Percentiles rank a stretch among this genome's conserved stretches.
These are phyloP conservation scores for Sugiyamaella floridensis DNA, from an alignment of 805 yeast genomes.

Conservation along the genomic window DNA sequence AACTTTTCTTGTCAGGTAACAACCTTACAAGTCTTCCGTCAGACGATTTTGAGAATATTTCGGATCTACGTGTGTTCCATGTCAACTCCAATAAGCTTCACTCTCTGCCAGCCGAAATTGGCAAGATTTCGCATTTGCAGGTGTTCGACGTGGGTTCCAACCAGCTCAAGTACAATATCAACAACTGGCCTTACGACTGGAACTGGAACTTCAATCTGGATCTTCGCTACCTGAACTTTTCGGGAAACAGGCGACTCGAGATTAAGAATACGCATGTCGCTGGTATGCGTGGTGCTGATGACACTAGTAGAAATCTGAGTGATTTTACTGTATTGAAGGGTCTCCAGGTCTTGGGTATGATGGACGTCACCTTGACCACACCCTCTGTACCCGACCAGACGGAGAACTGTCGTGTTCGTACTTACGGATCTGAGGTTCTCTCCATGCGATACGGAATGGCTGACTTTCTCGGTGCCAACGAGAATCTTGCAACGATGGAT, in stretches of 20 bases:
- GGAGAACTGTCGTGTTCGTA: constrained; percentile 75
- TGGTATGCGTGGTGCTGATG: constrained; percentile 13
- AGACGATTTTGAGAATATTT: constrained; percentile 68
- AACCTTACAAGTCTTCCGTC: constrained; percentile 70
- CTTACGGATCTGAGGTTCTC: constrained; percentile 75
- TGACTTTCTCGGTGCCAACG: constrained; percentile 67
- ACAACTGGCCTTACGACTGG: constrained; percentile 96
- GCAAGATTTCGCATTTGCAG: constrained; percentile 54
- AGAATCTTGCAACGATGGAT: constrained; percentile 65
- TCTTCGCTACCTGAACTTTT: constrained; percentile 74
- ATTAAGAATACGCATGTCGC: constrained; percentile 57
- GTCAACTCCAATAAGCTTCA: constrained; percentile 80
- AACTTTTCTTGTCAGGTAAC: constrained; percentile 78
- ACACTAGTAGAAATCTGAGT: constrained; percentile 33
- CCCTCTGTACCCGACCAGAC: constrained; percentile 85
- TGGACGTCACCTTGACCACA: constrained; percentile 92
- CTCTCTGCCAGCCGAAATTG: constrained; percentile 81
- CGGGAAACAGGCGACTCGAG: constrained; percentile 89
- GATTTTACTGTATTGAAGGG: constrained; percentile 70
- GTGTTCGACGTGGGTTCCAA: constrained; percentile 89
- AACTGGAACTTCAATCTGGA: constrained; percentile 85
- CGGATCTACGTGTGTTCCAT: constrained; percentile 52
- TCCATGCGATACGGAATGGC: constrained; percentile 85
- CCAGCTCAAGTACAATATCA: constrained; percentile 80
- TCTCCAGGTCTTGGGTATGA: constrained; percentile 70